Evolutionary conservation across 768 basidiomycete species (phyloP), one percentile per base, ranked within the genome.

Genomic region (Tylopilus vinaceipallidus): DNA sequence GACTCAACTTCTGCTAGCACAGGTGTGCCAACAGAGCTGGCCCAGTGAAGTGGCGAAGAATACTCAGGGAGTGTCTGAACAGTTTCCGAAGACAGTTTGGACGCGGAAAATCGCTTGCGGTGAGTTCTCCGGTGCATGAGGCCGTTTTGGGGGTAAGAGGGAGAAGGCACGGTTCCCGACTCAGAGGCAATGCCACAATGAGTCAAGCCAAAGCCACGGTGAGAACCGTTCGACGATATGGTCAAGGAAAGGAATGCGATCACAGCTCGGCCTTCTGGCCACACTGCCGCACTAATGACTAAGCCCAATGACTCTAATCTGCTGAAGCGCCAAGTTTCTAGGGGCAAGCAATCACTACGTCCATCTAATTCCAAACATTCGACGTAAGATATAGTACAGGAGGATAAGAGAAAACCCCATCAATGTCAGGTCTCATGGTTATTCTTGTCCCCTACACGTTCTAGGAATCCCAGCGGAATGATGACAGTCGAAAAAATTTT

Each of bases 11-110:
- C 71, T 27, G 62, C 57, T 52, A 55, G 67, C 35, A 24, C 66
- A 59, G 34, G 42, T 23, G 47, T 45, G 45, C 17, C 49, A 43
- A 48, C 42, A 24, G 49, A 46, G 41, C 20, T 56, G 42, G 49
- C 57, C 62, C 56, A 61, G 29, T 47, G 23, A 55, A 40, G 70
- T 3, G 73, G 69, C 6, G 74, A 77, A 16, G 74, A 76, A 67
- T 88, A 88, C 51, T 80, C 79, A 7, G 87, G 87, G 13, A 88
- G 75, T 8, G 82, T 78, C 17, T 77, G 70, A 0, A 83, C 78
- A 0, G 84, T 82, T 65, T 88, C 86, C 14, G 83, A 78, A 27
- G 86, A 88, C 37, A 84, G 71, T 20, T 78, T 75, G 24, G 80
- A 70, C 11, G 73, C 65, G 9, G 87, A 84, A 40, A 73, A 57